These are phyloP conservation scores for Pyrrhoderma noxium DNA, from an alignment of 1,284 basidiomycete species.

Conservation along the genomic window DNA sequence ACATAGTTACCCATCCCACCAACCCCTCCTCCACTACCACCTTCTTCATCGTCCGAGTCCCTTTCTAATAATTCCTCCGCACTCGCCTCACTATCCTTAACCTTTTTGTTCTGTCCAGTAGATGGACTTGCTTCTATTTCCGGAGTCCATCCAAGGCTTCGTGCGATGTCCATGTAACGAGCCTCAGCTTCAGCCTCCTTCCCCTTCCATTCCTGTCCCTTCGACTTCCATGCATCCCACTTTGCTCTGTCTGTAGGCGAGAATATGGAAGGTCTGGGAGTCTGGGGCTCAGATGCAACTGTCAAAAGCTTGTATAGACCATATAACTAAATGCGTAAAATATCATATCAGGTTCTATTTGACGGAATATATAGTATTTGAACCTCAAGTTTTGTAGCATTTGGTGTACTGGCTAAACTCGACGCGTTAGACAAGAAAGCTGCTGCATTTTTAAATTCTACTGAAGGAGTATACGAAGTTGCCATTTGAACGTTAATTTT, in stretches of 20 bases:
- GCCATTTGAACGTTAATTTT: background rate
- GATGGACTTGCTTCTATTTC: slow-evolving; percentile 22
- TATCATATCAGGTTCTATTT: slow-evolving; percentile 13
- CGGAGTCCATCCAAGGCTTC: slow-evolving; percentile 59
- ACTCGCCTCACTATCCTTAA: background rate
- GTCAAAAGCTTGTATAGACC: slow-evolving; percentile 79
- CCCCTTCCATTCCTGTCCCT: slow-evolving; percentile 44
- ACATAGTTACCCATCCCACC: slow-evolving; percentile 55
- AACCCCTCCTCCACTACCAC: slow-evolving; percentile 22
- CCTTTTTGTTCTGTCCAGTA: background rate
- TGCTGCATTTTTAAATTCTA: slow-evolving; percentile 53
- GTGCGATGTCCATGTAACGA: slow-evolving; percentile 68
- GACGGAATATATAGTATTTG: slow-evolving; percentile 22
- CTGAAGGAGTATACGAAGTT: slow-evolving; percentile 28
- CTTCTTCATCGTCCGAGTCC: slow-evolving; percentile 32
- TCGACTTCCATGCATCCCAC: slow-evolving; percentile 76
- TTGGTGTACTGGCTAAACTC: slow-evolving; percentile 45
- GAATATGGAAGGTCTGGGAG: slow-evolving; percentile 70
- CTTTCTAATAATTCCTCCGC: slow-evolving; percentile 27
- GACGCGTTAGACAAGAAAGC: slow-evolving; percentile 53
- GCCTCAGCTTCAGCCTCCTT: slow-evolving; percentile 39
- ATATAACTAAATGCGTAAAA: slow-evolving; percentile 60
- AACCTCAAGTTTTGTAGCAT: slow-evolving; percentile 70
- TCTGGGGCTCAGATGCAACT: slow-evolving; percentile 45
- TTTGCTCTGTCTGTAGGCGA: slow-evolving; percentile 78